Conservation (phyloP, 2,329 filamentous ascomycete genomes). For the Rhinocladiella similis region DNA sequence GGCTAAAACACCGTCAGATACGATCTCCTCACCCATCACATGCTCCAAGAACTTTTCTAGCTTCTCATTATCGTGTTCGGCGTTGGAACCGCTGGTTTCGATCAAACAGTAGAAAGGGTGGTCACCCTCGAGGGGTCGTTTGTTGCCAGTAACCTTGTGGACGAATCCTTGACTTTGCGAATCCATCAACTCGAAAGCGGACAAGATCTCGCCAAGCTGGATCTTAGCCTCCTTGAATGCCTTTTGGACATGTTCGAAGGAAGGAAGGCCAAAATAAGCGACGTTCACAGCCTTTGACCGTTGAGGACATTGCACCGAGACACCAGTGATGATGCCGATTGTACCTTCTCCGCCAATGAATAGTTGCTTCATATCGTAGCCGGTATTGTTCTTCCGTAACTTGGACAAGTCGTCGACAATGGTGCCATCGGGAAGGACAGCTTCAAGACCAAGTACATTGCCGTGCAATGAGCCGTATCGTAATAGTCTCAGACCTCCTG, state of each 20-base stretch:
- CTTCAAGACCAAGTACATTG: conserved; percentile 87
- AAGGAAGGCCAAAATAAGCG: conserved; percentile 87
- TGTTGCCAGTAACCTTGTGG: conserved; percentile 70
- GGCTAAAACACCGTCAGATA: conserved; percentile 85
- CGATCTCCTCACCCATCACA: conserved; percentile 84
- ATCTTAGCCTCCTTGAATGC: conserved; percentile 87
- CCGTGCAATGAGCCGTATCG: conserved; percentile 95
- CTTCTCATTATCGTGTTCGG: conserved; percentile 91
- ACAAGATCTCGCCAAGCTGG: conserved; percentile 91
- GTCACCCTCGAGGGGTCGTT: conserved; percentile 76
- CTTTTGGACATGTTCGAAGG: conserved; percentile 81
- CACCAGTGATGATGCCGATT: conserved; percentile 86
- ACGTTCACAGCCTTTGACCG: conserved; percentile 88
- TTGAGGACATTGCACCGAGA: conserved; percentile 87
- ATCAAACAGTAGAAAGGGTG: conserved; percentile 95
- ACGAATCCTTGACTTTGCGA: conserved; percentile 77
- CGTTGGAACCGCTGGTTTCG: conserved; percentile 92
- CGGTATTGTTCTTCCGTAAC: conserved; percentile 97
- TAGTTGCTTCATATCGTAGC: conserved; percentile 94
- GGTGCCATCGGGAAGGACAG: conserved; percentile 89
- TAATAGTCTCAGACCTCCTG: conserved; percentile 83
- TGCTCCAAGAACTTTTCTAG: conserved; percentile 86
- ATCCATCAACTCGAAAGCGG: conserved; percentile 98
- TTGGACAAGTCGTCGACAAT: conserved; percentile 85
- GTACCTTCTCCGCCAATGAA: conserved; percentile 97